These are phyloP conservation scores for Cercospora zeae-maydis DNA, from an alignment of 2,329 filamentous ascomycete genomes.

Conservation along the genomic window DNA sequence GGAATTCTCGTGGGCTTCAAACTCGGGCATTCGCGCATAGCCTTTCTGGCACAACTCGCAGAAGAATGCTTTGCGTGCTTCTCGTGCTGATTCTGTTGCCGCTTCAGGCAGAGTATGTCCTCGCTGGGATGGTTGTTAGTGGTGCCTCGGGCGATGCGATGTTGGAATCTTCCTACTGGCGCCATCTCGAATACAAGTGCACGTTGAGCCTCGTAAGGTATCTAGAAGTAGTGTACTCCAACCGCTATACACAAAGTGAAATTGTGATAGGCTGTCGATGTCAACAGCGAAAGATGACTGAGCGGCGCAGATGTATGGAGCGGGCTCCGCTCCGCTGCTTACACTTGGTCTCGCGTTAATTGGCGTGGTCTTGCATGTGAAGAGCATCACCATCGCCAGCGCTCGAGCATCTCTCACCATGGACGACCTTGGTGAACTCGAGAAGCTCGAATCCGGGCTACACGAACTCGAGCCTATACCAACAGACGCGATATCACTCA, in stretches of 20 bases:
- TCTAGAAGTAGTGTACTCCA: background rate
- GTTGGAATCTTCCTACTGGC: background rate
- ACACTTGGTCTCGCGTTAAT: conserved; percentile 2
- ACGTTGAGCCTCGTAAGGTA: background rate
- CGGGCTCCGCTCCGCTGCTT: conserved; percentile 4
- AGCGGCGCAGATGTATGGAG: background rate
- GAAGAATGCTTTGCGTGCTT: conserved; percentile 76
- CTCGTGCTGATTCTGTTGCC: conserved; percentile 62
- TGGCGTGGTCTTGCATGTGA: conserved; percentile 14
- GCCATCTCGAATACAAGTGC: background rate
- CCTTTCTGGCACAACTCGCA: conserved; percentile 88
- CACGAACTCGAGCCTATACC: conserved; percentile 79
- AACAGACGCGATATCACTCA: conserved; percentile 51
- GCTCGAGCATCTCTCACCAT: conserved; percentile 21
- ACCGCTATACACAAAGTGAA: background rate
- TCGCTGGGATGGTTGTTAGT: conserved; percentile 24
- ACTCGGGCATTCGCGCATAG: conserved; percentile 92
- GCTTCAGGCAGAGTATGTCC: conserved; percentile 31
- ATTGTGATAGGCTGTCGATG: background rate
- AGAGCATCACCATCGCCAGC: conserved; percentile 5
- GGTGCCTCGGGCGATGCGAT: background rate
- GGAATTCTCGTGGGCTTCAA: conserved; percentile 86
- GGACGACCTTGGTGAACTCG: conserved; percentile 29
- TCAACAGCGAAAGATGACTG: background rate
- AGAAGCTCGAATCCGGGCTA: conserved; percentile 43